Evolutionary conservation across 805 yeast species (phyloP), one percentile per base, ranked within the genome.

Genomic region (Candida piceae): DNA sequence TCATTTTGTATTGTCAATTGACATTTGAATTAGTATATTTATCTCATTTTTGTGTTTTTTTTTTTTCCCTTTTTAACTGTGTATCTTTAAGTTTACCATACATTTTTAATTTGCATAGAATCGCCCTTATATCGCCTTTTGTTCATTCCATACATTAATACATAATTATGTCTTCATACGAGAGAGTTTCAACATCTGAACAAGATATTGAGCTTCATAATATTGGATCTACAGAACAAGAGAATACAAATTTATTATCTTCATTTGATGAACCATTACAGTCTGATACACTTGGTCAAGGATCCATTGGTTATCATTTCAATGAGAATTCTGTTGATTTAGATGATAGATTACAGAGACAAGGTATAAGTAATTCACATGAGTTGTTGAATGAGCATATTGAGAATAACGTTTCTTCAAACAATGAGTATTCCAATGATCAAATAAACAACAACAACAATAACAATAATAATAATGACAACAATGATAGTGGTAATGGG

Each of bases 181-280:
- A 29, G 10, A 23, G 34, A 26, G 12, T 31, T 21, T 15, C 28
- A n/a, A 17, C 23, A 16, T 23, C 17, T 2, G 18, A 32, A 12
- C 29, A 16, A 12, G 35, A 13, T 11, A 32, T 32, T 12, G 35
- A 32, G 25, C 15, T 32, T 3, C 6, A 23, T 4, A 32, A 24
- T 15, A 32, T 32, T n/a, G 29, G 5, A 12, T 7, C 19, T 11
- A 22, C 21, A 5, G 13, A n/a, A 5, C 17, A 26, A 26, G 7
- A 6, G 7, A 13, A n/a, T 15, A 26, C 9, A n/a, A 29, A 22
- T 6, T 23, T 45, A 16, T 22, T 45, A 17, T 43, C 50, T 3
- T 48, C 52, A 10, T 48, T 48, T 31, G 37, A 36, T 10, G 31
- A 35, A 13, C 27, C 31, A 27, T 20, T 20, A 20, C 22, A 20